Evolutionary conservation across 129 eudicot species (phyloP).

Genomic region (Ambrosia trifida): DNA sequence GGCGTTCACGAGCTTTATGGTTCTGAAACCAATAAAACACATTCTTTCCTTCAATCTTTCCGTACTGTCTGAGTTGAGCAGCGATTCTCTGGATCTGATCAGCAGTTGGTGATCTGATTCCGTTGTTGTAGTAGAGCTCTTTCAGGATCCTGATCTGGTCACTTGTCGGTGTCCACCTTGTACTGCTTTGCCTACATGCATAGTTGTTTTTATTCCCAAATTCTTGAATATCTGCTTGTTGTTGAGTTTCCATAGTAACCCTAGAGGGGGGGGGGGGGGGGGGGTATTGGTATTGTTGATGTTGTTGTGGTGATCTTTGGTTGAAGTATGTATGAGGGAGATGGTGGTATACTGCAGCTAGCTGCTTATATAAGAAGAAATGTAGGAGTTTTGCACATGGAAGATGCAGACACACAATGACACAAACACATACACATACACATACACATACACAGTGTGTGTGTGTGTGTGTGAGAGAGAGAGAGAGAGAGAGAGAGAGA

Average conservation of each 20-base stretch:
- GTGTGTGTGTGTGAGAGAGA: slow-evolving; percentile 35
- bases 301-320: background rate
- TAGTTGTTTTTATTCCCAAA: slow-evolving; percentile 34
- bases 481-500: slow-evolving; percentile 35
- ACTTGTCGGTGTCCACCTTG: slow-evolving; percentile 94
- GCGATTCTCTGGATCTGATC: slow-evolving; percentile 96
- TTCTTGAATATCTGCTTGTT: slow-evolving; percentile 25
- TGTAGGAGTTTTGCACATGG: slow-evolving; percentile 35
- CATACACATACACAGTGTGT: background rate
- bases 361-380: slow-evolving; percentile 36
- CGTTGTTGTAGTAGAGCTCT: slow-evolving; percentile 95
- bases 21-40: slow-evolving; percentile 99
- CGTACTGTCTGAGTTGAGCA: slow-evolving; percentile 85
- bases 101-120: slow-evolving; percentile 84
- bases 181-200: slow-evolving; percentile 88
- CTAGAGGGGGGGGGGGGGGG: slow-evolving; percentile 9
- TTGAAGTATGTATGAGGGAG: slow-evolving; percentile 22
- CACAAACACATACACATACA: background rate
- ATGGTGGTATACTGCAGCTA: slow-evolving; percentile 24
- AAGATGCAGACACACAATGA: slow-evolving; percentile 22
- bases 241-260: slow-evolving; percentile 36
- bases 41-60: slow-evolving; percentile 98
- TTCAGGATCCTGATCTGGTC: slow-evolving; percentile 90
- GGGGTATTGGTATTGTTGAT: background rate
- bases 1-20: slow-evolving; percentile 96